Evolutionary conservation across 139 green algal species (phyloP).

Genomic region (Edaphochlamys debaryana): DNA sequence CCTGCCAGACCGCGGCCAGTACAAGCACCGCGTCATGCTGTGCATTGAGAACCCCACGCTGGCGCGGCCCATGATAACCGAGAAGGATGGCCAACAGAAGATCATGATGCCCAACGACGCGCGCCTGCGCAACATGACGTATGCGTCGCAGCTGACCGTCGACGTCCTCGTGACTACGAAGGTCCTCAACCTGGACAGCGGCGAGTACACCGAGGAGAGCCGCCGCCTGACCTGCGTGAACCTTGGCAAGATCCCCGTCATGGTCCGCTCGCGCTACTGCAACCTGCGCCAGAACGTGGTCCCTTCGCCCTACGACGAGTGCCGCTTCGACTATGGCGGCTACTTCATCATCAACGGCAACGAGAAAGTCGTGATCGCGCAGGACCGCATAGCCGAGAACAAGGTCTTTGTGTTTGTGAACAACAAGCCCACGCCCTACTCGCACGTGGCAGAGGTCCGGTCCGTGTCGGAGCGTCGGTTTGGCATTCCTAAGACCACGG

Average conservation of each 20-base stretch:
- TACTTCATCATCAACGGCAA: slow-evolving; percentile 92
- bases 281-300: slow-evolving; percentile 66
- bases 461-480: not conserved
- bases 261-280: slow-evolving; percentile 89
- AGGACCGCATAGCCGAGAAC: slow-evolving; percentile 66
- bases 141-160: slow-evolving; percentile 82
- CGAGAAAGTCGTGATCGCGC: slow-evolving; percentile 95
- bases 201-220: slow-evolving; percentile 25
- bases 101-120: slow-evolving; percentile 89
- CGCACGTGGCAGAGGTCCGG: not conserved
- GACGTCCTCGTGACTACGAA: slow-evolving; percentile 72
- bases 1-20: not conserved
- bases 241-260: slow-evolving; percentile 91
- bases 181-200: slow-evolving; percentile 20
- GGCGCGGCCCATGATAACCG: slow-evolving; percentile 81
- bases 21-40: not conserved
- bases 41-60: slow-evolving; percentile 49
- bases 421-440: slow-evolving; percentile 9
- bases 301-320: slow-evolving; percentile 79
- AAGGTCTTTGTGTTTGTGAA: slow-evolving; percentile 21
- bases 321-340: slow-evolving; percentile 87
- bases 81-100: slow-evolving; percentile 82
- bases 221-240: slow-evolving; percentile 68
- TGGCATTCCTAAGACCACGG: slow-evolving; percentile 18
- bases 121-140: slow-evolving; percentile 89